Evolutionary conservation across 2,329 filamentous ascomycete genomes (phyloP), one percentile per base, ranked within the genome.

Genomic region (Botrytis deweyae): DNA sequence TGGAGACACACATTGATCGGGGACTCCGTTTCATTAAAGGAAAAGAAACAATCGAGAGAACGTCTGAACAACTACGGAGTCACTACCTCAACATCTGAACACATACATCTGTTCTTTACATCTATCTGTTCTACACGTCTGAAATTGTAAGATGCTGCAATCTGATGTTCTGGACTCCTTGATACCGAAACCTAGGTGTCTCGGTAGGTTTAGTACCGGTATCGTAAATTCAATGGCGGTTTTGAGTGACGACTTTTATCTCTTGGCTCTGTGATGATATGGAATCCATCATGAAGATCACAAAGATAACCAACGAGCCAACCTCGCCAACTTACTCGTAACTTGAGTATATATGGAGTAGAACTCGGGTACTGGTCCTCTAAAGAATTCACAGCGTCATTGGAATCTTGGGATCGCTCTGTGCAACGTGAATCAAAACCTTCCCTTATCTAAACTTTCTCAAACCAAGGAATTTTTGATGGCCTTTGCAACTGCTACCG

Each of bases 1-100:
- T 55, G 59, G 59, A n/a, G 36, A 63, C 61, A 63, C 59, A 66
- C 33, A 38, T 52, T 38, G 33, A 18, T 38, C 64, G 44, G 33
- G 33, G 16, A 52, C 64, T 52, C 64, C 64, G 64, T 52, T 67
- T 67, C 64, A 52, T 67, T 14, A 66, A n/a, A 49, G 33, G 4
- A 38, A 44, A 52, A 52, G 33, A 25, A 38, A 64, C 33, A 59
- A 42, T 42, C 38, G n/a, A 18, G 36, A 33, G 33, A 12, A 52
- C 46, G 64, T 66, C 64, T 46, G 29, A 66, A 49, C 44, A 38
- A 36, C 64, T 22, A 44, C 38, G 8, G 9, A 33, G n/a, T 44
- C 44, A 20, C 25, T 55, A 55, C n/a, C 25, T 16, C n/a, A 40
- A 18, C 40, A 46, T 65, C 40, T 46, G n/a, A 65, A 65, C 40